Base-by-base conservation (phyloP, 495 filamentous ascomycete species). In the Trypethelium eluteriae region DNA sequence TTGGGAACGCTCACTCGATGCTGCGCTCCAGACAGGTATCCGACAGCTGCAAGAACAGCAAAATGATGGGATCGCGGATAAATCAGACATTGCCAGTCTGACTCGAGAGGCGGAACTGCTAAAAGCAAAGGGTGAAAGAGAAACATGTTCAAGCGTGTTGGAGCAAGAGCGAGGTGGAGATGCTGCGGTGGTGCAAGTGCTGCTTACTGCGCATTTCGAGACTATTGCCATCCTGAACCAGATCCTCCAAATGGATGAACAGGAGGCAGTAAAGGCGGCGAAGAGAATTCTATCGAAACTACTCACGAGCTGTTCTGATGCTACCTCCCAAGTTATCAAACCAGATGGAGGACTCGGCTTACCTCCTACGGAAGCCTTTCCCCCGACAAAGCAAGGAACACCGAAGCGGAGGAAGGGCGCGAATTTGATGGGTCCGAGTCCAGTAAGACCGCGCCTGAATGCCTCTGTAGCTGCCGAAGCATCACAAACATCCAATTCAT, bases 151-250 rank as follows among this genome's bases (percentile, higher is more conserved):
- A 9, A 86, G 87, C n/a, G 84, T 98, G 38, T 73, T 89, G 18
- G 92, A 96, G 47, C 86, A 92, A 68, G 92, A 97, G 70, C 93
- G 89, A 76, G 81, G 82, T 50, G 89, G 89, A 44, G 90, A 96
- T 76, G 85, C 86, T 10, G 86, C 82, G 25, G 83, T 89, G 32
- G 80, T 96, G 70, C 92, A 96, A 75, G 82, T 89, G 5, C 83
- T 98, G 50, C 83, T 97, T 7, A 86, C 87, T 62, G 90, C 93
- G 35, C 93, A 98, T 72, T 94, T 98, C 71, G 93, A 98, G 73
- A 90, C 91, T 2, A 85, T 97, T 63, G 81, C 88, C 25, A 88
- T 90, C 1, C 82, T 99, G 66, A 85, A 88, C 66, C 88, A 89
- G 66, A 88, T 95, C 46, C 82, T 94, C 71, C 80, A 83, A 38